Percentiles rank a stretch among this genome's conserved stretches.
Evolutionary conservation across 768 basidiomycete species (phyloP).

Genomic region (Phaeotremella fagi): DNA sequence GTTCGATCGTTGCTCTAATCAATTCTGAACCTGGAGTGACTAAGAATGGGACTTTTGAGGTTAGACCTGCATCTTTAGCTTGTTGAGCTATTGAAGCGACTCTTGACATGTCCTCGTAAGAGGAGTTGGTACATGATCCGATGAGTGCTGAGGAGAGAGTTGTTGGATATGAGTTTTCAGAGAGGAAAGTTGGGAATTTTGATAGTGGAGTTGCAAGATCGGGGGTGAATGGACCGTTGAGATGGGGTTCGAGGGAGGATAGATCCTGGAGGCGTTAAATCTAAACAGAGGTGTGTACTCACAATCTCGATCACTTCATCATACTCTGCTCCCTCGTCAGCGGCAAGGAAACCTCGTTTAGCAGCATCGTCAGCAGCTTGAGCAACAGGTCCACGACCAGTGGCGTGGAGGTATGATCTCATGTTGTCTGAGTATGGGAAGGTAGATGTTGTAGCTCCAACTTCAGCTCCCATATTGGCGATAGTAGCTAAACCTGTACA

Average conservation of each 20-base stretch:
- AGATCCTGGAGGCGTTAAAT: slow-evolving; percentile 59
- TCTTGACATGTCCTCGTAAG: slow-evolving; percentile 81
- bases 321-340: slow-evolving; percentile 86
- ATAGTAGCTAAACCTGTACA: slow-evolving; percentile 95
- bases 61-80: slow-evolving; percentile 76
- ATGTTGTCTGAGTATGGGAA: slow-evolving; percentile 93
- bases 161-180: slow-evolving; percentile 79
- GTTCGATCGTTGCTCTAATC: slow-evolving; percentile 94
- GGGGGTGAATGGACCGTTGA: slow-evolving; percentile 97
- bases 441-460: slow-evolving; percentile 98
- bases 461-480: slow-evolving; percentile 99
- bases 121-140: slow-evolving; percentile 98
- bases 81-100: slow-evolving; percentile 88
- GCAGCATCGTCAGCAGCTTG: slow-evolving; percentile 80
- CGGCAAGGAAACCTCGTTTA: slow-evolving; percentile 65
- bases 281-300: slow-evolving; percentile 37
- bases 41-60: slow-evolving; percentile 56
- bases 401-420: slow-evolving; percentile 83
- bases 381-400: slow-evolving; percentile 80
- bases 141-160: slow-evolving; percentile 90
- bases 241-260: slow-evolving; percentile 79
- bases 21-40: slow-evolving; percentile 62
- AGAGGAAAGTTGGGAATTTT: slow-evolving; percentile 72
- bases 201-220: slow-evolving; percentile 92
- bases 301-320: slow-evolving; percentile 93